Evolutionary conservation across 2,329 filamentous ascomycete species (phyloP), one percentile per base, ranked within the genome.

Genomic region (Penicillium sp.): DNA sequence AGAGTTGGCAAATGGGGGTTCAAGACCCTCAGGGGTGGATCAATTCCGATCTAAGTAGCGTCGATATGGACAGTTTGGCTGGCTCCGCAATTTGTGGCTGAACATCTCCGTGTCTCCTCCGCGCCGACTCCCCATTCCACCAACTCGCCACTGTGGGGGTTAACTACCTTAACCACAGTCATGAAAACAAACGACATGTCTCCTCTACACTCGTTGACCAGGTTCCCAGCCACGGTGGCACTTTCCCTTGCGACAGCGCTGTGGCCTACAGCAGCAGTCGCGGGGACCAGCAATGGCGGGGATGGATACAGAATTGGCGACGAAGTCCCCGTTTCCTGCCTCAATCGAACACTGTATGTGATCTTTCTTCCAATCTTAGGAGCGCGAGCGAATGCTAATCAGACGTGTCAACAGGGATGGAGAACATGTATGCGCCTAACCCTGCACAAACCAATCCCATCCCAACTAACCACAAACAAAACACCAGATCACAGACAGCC

Each of bases 301-400:
- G 62, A 60, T 45, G 74, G 73, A 47, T 79, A 79, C 63, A 69
- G 60, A 46, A 68, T 87, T 68, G 86, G 86, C 64, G 86, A 88
- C 14, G 74, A 83, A 11, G 88, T 91, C 59, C 80, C 82, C 37
- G 86, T 91, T 21, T 87, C 87, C 68, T 91, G 89, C 77, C 84
- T 91, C 80, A 89, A 90, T 68, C 82, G 89, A 58, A 90, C 86
- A 73, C 84, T 86, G 88, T 90, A 67, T 77, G 86, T 80, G 21
- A n/a, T 7, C 5, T 5, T 16, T 9, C 8, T 22, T 29, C 31
- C 37, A 39, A 26, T 33, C 8, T 45, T 21, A 11, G 24, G 22
- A 51, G 39, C 16, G 29, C 55, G 13, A 29, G 27, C 9, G 61
- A 55, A 64, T 16, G 9, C 29, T 49, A 58, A 37, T 14, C 39